Percentiles rank a stretch among this genome's conserved stretches.
Evolutionary conservation across 768 basidiomycete species (phyloP).

Genomic region (Tulasnella sp.): DNA sequence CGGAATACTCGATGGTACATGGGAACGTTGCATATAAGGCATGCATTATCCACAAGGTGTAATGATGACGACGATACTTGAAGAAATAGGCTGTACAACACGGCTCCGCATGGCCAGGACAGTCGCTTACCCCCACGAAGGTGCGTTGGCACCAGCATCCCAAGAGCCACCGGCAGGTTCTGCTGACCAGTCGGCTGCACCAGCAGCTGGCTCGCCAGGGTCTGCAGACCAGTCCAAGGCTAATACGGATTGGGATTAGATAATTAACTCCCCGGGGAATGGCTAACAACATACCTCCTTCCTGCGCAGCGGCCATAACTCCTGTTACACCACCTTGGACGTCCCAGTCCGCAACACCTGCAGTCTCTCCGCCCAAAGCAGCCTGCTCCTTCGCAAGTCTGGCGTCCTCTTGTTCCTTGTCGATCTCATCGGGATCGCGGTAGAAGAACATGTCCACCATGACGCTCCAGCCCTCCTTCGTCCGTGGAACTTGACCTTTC

Average conservation of each 20-base stretch:
- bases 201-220: constrained; percentile 27
- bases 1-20: no score
- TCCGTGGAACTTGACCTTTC: constrained; percentile 84
- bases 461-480: constrained; percentile 88
- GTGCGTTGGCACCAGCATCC: constrained; percentile 17
- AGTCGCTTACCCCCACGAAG: constrained; percentile 6
- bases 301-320: constrained; percentile 23
- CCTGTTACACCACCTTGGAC: constrained; percentile 14
- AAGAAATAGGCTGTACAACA: no score
- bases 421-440: constrained; percentile 98
- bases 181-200: constrained; percentile 72
- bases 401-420: constrained; percentile 93
- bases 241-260: constrained; percentile 20
- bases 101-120: no score
- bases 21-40: no score
- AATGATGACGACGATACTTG: no score
- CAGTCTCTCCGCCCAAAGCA: constrained; percentile 39
- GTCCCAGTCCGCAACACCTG: constrained; percentile 55
- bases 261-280: background rate
- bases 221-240: constrained; percentile 82
- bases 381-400: constrained; percentile 65
- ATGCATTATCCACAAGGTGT: no score
- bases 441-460: constrained; percentile 99
- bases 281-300: constrained; percentile 30
- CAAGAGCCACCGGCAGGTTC: constrained; percentile 44